These are phyloP conservation scores for Leishmania martiniquensis DNA, from an alignment of 208 protist species.

Conservation along the genomic window DNA sequence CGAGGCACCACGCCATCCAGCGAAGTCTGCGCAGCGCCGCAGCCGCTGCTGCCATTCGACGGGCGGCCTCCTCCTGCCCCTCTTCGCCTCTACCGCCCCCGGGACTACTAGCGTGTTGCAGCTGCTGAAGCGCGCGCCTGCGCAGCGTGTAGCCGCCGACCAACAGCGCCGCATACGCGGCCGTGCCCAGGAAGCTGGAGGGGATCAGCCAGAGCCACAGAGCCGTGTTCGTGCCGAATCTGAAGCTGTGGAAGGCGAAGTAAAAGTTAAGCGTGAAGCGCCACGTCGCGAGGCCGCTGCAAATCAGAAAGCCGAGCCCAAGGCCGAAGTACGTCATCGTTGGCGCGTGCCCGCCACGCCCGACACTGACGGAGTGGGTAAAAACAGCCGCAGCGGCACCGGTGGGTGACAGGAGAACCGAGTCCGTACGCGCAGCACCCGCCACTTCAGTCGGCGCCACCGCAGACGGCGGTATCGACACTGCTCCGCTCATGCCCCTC, in stretches of 20 bases:
- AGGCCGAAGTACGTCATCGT: slow-evolving; percentile 19
- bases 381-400: background rate
- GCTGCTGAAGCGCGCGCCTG: background rate
- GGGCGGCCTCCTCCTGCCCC: too few relatives aligned
- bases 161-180: slow-evolving; percentile 8
- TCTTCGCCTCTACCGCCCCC: background rate
- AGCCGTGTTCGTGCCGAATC: slow-evolving; percentile 3
- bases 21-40: slow-evolving; percentile 3
- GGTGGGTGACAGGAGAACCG: background rate
- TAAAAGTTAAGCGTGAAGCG: slow-evolving; percentile 28
- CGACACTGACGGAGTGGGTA: background rate
- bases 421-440: background rate
- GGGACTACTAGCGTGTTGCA: background rate
- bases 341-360: background rate
- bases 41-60: background rate
- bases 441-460: background rate
- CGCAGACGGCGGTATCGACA: background rate
- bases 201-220: slow-evolving; percentile 26
- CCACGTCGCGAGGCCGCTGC: slow-evolving; percentile 23
- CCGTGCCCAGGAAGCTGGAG: background rate
- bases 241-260: slow-evolving; percentile 23
- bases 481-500: background rate
- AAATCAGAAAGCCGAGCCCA: slow-evolving; percentile 19
- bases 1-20: slow-evolving; percentile 21
- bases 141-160: slow-evolving; percentile 12